Evolutionary conservation across 345 rosid species (phyloP).

Genomic region (Eucalyptus erythrocorys): DNA sequence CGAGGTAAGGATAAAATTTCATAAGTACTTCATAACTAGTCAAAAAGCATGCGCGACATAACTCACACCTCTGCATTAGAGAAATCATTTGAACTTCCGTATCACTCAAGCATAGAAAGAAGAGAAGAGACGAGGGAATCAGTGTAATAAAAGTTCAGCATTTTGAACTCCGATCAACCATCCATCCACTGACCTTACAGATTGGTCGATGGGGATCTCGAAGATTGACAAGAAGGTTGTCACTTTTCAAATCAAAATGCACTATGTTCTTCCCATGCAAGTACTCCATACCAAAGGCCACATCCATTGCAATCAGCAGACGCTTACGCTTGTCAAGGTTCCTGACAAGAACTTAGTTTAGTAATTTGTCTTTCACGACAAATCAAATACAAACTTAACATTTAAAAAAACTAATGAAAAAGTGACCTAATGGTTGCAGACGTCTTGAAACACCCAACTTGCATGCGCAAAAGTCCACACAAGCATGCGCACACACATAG

Average conservation of each 20-base stretch:
- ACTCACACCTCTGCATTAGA: background rate
- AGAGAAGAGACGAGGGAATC: background rate
- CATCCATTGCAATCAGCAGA: constrained; percentile 56
- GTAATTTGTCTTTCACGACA: background rate
- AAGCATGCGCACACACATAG: background rate
- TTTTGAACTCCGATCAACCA: background rate
- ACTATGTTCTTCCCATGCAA: constrained; percentile 62
- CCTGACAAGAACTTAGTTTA: constrained; percentile 10
- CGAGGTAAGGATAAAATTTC: background rate
- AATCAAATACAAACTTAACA: background rate
- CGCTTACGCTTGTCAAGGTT: constrained; percentile 51
- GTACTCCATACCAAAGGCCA: constrained; percentile 72
- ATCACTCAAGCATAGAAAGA: background rate
- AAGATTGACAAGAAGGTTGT: constrained; percentile 66
- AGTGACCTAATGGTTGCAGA: background rate
- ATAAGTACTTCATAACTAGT: background rate
- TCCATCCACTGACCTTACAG: constrained; percentile 40
- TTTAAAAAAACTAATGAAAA: background rate
- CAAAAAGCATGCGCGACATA: background rate
- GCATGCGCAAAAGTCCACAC: background rate
- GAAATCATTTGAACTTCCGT: background rate
- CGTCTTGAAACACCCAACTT: background rate
- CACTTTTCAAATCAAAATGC: constrained; percentile 67
- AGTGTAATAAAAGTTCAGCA: background rate
- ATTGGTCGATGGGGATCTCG: constrained; percentile 65